Percentiles rank a stretch among this genome's conserved stretches.
Conservation (phyloP, 139 green algal species). For the Dunaliella primolecta region DNA sequence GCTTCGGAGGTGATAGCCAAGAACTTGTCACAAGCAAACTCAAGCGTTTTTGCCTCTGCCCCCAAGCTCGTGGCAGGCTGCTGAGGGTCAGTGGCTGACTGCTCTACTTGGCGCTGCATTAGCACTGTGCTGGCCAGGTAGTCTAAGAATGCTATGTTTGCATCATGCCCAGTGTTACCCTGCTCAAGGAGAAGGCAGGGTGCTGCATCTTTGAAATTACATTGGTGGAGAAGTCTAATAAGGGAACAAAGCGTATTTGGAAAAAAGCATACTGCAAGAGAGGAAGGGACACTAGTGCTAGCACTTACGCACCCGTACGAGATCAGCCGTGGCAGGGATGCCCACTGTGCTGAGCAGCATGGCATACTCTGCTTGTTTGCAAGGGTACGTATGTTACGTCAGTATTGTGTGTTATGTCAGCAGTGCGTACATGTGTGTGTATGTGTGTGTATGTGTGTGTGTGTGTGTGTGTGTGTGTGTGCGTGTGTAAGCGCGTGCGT, state of each 20-base stretch:
- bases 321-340: background rate
- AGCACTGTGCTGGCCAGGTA: background rate
- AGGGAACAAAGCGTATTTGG: too few species aligned
- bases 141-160: background rate
- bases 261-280: too few species aligned
- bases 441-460: too few species aligned
- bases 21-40: background rate
- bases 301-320: constrained; percentile 5
- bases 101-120: background rate
- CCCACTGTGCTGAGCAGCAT: background rate
- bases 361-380: background rate
- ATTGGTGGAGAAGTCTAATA: too few species aligned
- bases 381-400: too few species aligned
- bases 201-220: background rate
- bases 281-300: too few species aligned
- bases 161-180: background rate
- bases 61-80: background rate
- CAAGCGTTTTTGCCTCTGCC: background rate
- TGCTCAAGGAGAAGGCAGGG: background rate
- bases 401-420: too few species aligned
- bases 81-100: background rate
- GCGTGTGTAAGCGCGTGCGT: too few species aligned
- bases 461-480: too few species aligned
- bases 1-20: background rate
- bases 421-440: too few species aligned